phyloP scores from a whole-genome alignment of 2,329 filamentous ascomycete species.

The Didymella segeticola region DNA sequence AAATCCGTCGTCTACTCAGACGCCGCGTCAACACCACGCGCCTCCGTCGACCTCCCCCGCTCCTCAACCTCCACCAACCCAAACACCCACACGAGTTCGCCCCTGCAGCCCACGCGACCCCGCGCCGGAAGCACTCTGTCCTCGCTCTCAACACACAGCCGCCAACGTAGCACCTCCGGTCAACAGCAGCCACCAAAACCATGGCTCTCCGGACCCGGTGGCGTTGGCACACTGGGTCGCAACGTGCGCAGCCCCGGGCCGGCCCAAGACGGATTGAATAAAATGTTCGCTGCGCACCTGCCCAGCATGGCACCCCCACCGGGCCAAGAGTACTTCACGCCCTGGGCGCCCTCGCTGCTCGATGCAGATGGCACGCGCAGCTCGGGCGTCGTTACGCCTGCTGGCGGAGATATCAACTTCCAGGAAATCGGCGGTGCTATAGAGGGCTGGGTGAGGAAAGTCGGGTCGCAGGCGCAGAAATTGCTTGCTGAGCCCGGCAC shows the following conservation, averaged over 20 bases:
- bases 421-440: constrained; percentile 87
- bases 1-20: constrained; percentile 76
- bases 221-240: constrained; percentile 80
- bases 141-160: constrained; percentile 46
- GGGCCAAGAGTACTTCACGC: constrained; percentile 62
- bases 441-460: constrained; percentile 87
- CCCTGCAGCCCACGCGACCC: constrained; percentile 47
- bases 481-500: constrained; percentile 44
- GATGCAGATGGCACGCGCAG: constrained; percentile 40
- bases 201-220: constrained; percentile 79
- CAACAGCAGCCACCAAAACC: constrained; percentile 45
- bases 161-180: constrained; percentile 47
- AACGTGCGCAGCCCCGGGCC: constrained; percentile 78
- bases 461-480: constrained; percentile 68
- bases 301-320: constrained; percentile 71
- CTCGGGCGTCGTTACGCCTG: constrained; percentile 39
- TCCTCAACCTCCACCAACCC: constrained; percentile 47
- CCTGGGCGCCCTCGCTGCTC: constrained; percentile 47
- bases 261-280: constrained; percentile 82
- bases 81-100: constrained; percentile 39
- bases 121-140: constrained; percentile 48
- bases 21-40: constrained; percentile 67
- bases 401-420: constrained; percentile 57
- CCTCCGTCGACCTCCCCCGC: constrained; percentile 67
- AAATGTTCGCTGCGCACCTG: constrained; percentile 82